Percentiles rank a stretch among this genome's conserved stretches.
These are phyloP conservation scores for Trichosanthes truncata DNA, from an alignment of 306 rosid species.

Conservation along the genomic window DNA sequence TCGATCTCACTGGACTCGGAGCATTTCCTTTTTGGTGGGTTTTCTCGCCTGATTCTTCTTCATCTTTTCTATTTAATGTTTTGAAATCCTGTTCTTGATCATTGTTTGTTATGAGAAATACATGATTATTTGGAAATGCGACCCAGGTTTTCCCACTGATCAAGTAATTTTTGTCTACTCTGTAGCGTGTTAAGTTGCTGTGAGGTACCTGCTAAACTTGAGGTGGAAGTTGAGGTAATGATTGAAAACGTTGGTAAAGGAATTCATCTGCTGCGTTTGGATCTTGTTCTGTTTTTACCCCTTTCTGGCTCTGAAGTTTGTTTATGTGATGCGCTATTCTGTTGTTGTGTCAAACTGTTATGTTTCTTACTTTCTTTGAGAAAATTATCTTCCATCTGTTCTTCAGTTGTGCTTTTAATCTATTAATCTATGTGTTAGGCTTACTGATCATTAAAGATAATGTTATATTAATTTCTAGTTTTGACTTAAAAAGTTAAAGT, in stretches of 20 bases:
- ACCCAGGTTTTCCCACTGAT: neutral
- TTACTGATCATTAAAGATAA: neutral
- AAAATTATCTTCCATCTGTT: neutral
- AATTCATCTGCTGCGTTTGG: neutral
- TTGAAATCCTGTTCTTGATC: neutral
- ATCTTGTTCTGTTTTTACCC: neutral
- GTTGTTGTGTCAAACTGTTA: neutral
- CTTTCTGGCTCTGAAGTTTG: neutral
- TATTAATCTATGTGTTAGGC: neutral
- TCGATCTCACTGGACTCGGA: neutral
- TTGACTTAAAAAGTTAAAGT: neutral
- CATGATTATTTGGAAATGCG: neutral
- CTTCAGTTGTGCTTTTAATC: no score
- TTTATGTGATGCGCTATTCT: neutral
- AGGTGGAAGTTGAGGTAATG: neutral
- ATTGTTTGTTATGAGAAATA: neutral
- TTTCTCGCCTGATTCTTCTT: neutral
- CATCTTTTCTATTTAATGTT: neutral
- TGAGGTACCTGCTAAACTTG: neutral
- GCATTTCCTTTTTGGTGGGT: neutral
- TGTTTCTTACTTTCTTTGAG: neutral
- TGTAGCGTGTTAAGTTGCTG: neutral
- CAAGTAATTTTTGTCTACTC: neutral
- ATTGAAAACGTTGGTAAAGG: neutral
- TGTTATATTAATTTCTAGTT: neutral